These are phyloP conservation scores for Didymella keratinophila DNA, from an alignment of 2,329 filamentous ascomycete genomes.

Conservation along the genomic window DNA sequence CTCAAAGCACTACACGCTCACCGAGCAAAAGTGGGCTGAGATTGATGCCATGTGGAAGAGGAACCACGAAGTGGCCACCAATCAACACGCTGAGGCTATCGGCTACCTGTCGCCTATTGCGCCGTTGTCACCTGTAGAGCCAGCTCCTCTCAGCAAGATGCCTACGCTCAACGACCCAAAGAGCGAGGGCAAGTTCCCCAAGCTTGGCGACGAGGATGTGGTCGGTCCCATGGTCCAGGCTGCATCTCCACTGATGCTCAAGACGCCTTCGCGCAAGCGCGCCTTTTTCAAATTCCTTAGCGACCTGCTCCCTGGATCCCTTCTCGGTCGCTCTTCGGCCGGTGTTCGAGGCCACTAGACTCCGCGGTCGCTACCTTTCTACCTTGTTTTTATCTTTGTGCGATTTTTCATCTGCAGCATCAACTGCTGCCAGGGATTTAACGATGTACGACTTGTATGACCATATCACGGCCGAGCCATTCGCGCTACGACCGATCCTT, in stretches of 20 bases:
- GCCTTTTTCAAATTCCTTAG: constrained; percentile 50
- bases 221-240: constrained; percentile 84
- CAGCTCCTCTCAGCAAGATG: constrained; percentile 67
- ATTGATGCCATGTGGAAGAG: constrained; percentile 78
- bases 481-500: constrained; percentile 46
- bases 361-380: constrained; percentile 12
- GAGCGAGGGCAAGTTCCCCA: constrained; percentile 82
- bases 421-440: constrained; percentile 37
- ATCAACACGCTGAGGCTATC: constrained; percentile 47
- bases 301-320: constrained; percentile 48
- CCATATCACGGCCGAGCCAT: constrained; percentile 35
- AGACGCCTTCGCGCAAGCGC: constrained; percentile 48
- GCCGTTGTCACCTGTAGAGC: constrained; percentile 55
- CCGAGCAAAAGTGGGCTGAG: constrained; percentile 86
- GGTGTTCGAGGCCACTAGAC: constrained; percentile 38
- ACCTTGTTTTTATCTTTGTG: constrained; percentile 43
- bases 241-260: constrained; percentile 48
- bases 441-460: constrained; percentile 53
- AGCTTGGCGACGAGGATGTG: constrained; percentile 88
- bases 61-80: constrained; percentile 71
- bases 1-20: constrained; percentile 85
- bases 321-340: constrained; percentile 43
- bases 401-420: constrained; percentile 48
- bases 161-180: constrained; percentile 72
- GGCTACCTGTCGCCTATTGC: constrained; percentile 38